Evolutionary conservation across 306 rosid species (phyloP).

Genomic region (Glycine latifolia): DNA sequence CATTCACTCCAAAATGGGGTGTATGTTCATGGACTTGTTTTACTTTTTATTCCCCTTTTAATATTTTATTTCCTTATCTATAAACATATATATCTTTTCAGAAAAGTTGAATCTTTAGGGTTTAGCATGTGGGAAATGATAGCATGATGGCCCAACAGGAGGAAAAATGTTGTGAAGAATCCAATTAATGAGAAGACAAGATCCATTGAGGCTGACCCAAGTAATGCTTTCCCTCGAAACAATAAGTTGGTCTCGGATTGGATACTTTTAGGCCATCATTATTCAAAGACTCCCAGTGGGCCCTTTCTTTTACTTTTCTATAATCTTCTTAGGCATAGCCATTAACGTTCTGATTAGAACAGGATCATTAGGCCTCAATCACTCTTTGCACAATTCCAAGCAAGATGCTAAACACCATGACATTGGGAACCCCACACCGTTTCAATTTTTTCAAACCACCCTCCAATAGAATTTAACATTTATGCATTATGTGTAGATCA

Average conservation of each 20-base stretch:
- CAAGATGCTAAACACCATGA: conserved; percentile 21
- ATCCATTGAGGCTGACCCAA: conserved; percentile 50
- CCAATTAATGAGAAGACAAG: conserved; percentile 38
- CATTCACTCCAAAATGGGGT: no score
- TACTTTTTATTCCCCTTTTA: not conserved
- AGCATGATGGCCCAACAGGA: conserved; percentile 45
- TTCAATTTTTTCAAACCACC: conserved; percentile 13
- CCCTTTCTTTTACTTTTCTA: not conserved
- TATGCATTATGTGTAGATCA: not conserved
- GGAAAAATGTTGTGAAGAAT: conserved; percentile 50
- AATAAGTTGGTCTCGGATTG: conserved; percentile 40
- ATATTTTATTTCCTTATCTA: not conserved
- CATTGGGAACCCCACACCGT: not conserved
- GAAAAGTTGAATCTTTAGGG: conserved; percentile 38
- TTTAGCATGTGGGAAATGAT: conserved; percentile 48
- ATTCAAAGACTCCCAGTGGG: conserved; percentile 30
- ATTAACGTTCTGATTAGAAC: conserved; percentile 6
- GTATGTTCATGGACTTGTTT: not conserved
- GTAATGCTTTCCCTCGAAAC: conserved; percentile 32
- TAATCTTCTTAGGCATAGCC: not conserved
- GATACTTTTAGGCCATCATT: conserved; percentile 42
- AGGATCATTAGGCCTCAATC: conserved; percentile 21
- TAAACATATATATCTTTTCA: not conserved
- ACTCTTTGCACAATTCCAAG: not conserved
- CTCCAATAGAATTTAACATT: conserved; percentile 21